Percentiles rank a stretch among this genome's conserved stretches.
Evolutionary conservation across 2,329 filamentous ascomycete species (phyloP).

Genomic region (Neonectria sp.): DNA sequence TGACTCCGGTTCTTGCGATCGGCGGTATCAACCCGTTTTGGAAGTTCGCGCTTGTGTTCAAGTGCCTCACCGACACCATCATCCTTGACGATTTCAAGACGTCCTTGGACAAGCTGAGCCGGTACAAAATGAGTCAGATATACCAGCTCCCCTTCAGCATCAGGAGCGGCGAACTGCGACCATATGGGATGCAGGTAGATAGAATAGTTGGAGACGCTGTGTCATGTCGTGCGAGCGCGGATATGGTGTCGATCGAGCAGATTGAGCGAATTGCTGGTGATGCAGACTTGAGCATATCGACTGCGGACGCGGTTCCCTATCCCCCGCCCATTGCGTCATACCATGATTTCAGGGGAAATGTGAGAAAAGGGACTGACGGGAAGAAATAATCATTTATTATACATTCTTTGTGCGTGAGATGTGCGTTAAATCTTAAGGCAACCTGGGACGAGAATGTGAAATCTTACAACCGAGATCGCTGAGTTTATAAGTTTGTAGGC

Average conservation of each 20-base stretch:
- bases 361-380: background rate
- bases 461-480: too few relatives aligned
- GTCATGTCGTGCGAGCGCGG: background rate
- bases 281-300: background rate
- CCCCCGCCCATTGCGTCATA: slow-evolving; percentile 2
- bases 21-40: slow-evolving; percentile 38
- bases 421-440: background rate
- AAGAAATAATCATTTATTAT: background rate
- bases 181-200: background rate
- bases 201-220: background rate
- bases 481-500: background rate
- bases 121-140: slow-evolving; percentile 33
- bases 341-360: background rate
- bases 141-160: slow-evolving; percentile 34
- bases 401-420: background rate
- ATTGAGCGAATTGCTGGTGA: slow-evolving; percentile 1
- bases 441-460: background rate
- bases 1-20: slow-evolving; percentile 65
- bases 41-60: slow-evolving; percentile 53
- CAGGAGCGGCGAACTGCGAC: background rate
- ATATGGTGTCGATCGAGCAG: slow-evolving; percentile 9
- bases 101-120: slow-evolving; percentile 55
- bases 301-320: background rate
- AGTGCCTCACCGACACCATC: slow-evolving; percentile 77
- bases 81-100: slow-evolving; percentile 80